Base-by-base conservation (phyloP, 192 early-diverging fungal species). In the Coemansia reversa region DNA sequence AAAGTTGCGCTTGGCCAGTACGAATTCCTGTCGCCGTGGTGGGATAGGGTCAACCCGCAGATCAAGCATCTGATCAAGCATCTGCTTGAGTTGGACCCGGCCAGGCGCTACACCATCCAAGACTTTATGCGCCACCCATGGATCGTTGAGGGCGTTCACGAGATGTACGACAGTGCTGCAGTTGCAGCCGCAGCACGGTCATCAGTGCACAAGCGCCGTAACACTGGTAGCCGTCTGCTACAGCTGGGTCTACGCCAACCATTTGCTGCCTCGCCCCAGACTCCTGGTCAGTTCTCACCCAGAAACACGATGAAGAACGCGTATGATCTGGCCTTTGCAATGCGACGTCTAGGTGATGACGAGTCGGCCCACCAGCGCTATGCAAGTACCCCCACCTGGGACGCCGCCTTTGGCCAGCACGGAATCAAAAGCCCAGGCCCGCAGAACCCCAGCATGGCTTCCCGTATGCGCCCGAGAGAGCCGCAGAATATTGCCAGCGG, bases 11-110 rank as follows among this genome's bases (percentile, higher is more conserved):
- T 86, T 53, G 94, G 94, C 14, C 83, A 92, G 61, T 97, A 87
- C 71, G 84, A 87, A 27, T 98, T 93, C 59, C 80, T 93, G 30
- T 87, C 86, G 53, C 92, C 92, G 32, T 93, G 94, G 92, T 98
- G 96, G 96, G 91, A 93, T 76, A 69, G 86, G n/a, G 91, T 98
- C 27, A 89, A 89, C 19, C 65, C 66, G 23, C 82, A 84, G 62
- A 87, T 87, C 66, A 91, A 90, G 76, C 87, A 94, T 67, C 74
- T 94, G 22, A 84, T 94, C 33, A 72, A 74, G 7, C 80, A 86
- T 63, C 75, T 91, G 55, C 73, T 94, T 2, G 85, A 83, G 42
- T 87, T 94, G 7, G 84, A 90, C 54, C 89, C 92, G 1, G 72
- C 76, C 14, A 75, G 85, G 58, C 84, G 92, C 24, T 90, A 87